A percentile compares a stretch with the other conserved stretches of the same genome.
Evolutionary conservation across 106 monocot genomes (phyloP).

Genomic region (Apostasia shenzhenica): DNA sequence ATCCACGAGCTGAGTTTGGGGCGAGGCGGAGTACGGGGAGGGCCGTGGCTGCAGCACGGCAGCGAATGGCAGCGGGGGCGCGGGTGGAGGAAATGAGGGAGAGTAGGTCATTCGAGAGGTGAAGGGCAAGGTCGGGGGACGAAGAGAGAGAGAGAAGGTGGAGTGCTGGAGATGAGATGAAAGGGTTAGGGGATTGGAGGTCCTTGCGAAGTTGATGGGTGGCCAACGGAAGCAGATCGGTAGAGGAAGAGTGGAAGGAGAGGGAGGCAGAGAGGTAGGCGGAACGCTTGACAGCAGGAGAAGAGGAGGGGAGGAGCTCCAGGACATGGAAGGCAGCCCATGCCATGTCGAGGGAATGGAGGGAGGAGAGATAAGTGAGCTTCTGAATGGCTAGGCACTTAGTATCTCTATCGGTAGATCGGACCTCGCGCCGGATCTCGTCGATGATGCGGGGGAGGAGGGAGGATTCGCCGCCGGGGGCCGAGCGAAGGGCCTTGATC

Average conservation of each 20-base stretch:
- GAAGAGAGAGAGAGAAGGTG: slow-evolving; percentile 35
- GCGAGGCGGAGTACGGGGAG: slow-evolving; percentile 17
- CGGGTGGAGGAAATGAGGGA: slow-evolving; percentile 27
- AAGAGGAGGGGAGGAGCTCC: slow-evolving; percentile 64
- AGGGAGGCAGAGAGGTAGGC: slow-evolving; percentile 66
- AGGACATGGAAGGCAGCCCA: slow-evolving; percentile 59
- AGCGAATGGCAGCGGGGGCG: slow-evolving; percentile 9
- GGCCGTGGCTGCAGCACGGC: slow-evolving; percentile 22
- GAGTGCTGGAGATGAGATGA: slow-evolving; percentile 31
- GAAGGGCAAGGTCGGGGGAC: slow-evolving; percentile 36
- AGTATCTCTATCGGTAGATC: slow-evolving; percentile 48
- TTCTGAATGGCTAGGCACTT: slow-evolving; percentile 68
- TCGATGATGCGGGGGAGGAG: slow-evolving; percentile 41
- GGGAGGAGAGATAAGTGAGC: slow-evolving; percentile 79
- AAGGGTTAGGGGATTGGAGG: slow-evolving; percentile 29
- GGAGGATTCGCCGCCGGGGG: slow-evolving; percentile 18
- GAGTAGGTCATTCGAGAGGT: slow-evolving; percentile 34
- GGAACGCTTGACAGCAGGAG: slow-evolving; percentile 36
- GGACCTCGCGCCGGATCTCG: slow-evolving; percentile 84
- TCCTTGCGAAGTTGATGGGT: slow-evolving; percentile 88
- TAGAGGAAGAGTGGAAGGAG: slow-evolving; percentile 49
- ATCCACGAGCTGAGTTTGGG: slow-evolving; percentile 29
- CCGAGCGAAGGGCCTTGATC: slow-evolving; percentile 64
- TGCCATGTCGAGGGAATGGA: slow-evolving; percentile 45
- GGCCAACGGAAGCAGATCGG: slow-evolving; percentile 61